Evolutionary conservation across 1,139 yeast genomes (phyloP), one percentile per base, ranked within the genome.

Genomic region (Blastobotrys persicus): DNA sequence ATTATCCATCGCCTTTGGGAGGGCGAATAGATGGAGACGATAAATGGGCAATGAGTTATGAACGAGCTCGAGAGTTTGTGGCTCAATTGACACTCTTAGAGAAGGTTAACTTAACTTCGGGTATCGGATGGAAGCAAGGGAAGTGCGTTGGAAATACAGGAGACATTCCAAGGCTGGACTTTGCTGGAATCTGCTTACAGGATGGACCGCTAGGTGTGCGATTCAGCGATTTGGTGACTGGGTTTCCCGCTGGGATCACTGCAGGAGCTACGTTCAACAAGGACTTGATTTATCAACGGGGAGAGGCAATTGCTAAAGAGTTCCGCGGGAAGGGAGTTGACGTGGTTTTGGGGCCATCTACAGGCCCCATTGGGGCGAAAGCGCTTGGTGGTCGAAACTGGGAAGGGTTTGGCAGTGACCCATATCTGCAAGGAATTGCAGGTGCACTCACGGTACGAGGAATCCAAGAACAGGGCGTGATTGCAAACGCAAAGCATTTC

Each of bases 111-210:
- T 64, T 81, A 48, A 81, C 86, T 5, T 77, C 84, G 2, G 86
- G 86, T 11, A 75, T 81, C 4, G 84, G 84, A n/a, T 79, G 84
- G 81, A 77, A 79, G 1, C 71, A 78, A 4, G 84, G 83, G 4
- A 83, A 82, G 1, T 81, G 86, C 63, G 74, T 79, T 18, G 86
- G 86, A 2, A 79, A 78, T 59, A 79, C 86, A 0, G 86, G 85
- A 0, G 69, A 77, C 14, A 76, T 81, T 42, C 81, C 81, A 23
- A 65, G 85, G 31, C 66, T 80, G 35, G 79, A 78, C 7, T 77
- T 81, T 53, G 78, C 81, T 1, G 72, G 76, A 12, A 62, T 81
- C 11, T 81, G 86, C 56, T 67, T 80, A 31, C 85, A 81, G 59
- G 85, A 81, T 67, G 85, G 85, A 2, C 84, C 85, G 1, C 73